Base-by-base conservation (phyloP, 2,329 filamentous ascomycete species). In the Aspergillus novoparasiticus region DNA sequence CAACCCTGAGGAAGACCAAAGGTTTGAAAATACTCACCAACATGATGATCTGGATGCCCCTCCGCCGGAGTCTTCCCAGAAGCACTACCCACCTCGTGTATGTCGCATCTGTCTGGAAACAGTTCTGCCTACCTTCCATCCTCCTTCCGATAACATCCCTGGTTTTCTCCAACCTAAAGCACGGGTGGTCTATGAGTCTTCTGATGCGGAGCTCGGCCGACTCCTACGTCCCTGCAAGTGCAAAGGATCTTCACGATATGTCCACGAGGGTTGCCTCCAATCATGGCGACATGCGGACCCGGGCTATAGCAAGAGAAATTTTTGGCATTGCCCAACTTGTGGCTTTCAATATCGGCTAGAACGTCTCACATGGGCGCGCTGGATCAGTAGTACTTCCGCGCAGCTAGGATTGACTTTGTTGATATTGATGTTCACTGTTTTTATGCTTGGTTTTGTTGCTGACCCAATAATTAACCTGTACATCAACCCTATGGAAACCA, bases 391-490 rank as follows among this genome's bases (percentile, higher is more conserved):
- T 80, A 84, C 84, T 68, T 76, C 85, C 60, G 83, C 90, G 5
- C 90, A 96, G 73, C 80, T 92, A 34, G 74, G 80, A 1, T 81
- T 98, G 69, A 97, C 94, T 0, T 69, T 92, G 2, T 57, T 83
- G 23, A 90, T 97, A 66, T 86, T 97, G 67, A 62, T 93, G 41
- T 65, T 89, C 50, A 85, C 89, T 58, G 84, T 97, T 30, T 98
- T 97, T 73, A 45, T 92, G 0, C 87, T 98, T 61, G 95, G 95
- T 48, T 98, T 97, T 72, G 80, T 98, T 68, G 94, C 94, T 64
- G 94, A 98, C 77, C 94, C 94, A 1, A 92, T 98, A 64, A 90
- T 98, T 76, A 92, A 93, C 70, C 81, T 97, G 32, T 97, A 94
- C 82, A 80, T 94, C 60, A 93, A 97, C 73, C 93, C 93, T 0